Base-by-base conservation (phyloP, 805 yeast species). In the Candida maltosa region DNA sequence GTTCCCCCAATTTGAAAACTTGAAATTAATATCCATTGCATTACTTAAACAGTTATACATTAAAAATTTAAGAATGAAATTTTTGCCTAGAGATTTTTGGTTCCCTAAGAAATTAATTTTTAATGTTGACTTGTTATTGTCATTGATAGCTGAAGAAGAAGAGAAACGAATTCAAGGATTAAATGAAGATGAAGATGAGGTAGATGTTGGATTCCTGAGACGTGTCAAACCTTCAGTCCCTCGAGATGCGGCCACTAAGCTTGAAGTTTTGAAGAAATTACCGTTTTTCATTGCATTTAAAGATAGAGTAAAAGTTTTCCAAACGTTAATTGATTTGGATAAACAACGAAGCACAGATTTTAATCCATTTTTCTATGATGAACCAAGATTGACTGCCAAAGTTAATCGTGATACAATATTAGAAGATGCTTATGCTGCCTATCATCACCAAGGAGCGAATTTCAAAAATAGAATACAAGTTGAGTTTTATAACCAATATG, bases 281-380 rank as follows among this genome's bases (percentile, higher is more conserved):
- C 96, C 97, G 3, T 91, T 85, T 52, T 82, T 88, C 62, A 68
- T 91, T 5, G 78, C 86, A 0, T 91, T 91, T 55, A 70, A 73
- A 16, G 73, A 75, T 22, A 68, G 98, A 31, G 96, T 87, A 0
- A 73, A 70, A 32, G 65, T 86, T 1, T 86, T 91, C 51, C 85
- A 83, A 41, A 55, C 65, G 8, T 65, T 87, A 37, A 74, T 86
- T 24, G 71, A 67, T 3, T 42, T 65, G 8, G 95, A 87, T 48
- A 63, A 66, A 40, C 52, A 51, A 24, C 46, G 54, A 22, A 38
- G 35, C 36, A 16, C 32, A 18, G 34, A 36, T 4, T 24, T 24
- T 15, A 16, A 17, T 15, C 18, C 18, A 9, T 34, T 29, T 16
- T 33, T 33, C 20, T 33, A 25, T 12, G 38, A 37, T 18, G 19